Evolutionary conservation across 768 basidiomycete genomes (phyloP).

Genomic region (Inosperma sp.): DNA sequence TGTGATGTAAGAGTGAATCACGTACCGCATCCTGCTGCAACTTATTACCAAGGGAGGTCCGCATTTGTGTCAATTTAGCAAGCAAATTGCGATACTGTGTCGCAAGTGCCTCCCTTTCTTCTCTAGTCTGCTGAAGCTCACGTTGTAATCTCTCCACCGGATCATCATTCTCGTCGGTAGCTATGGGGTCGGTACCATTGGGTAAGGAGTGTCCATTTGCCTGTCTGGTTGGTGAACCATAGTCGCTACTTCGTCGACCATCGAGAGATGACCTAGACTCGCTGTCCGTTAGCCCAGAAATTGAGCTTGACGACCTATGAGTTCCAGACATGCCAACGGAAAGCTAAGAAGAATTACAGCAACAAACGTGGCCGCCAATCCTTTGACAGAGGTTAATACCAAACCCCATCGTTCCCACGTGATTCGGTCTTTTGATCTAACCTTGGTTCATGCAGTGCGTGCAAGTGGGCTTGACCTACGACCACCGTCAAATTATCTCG

Average conservation of each 20-base stretch:
- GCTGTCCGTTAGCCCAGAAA: constrained; percentile 28
- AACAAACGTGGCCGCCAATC: too few relatives aligned
- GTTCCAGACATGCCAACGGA: constrained; percentile 15
- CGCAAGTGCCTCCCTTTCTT: constrained; percentile 86
- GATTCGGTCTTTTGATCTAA: background rate
- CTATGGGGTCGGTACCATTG: constrained; percentile 29
- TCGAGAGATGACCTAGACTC: constrained; percentile 42
- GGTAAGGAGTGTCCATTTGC: constrained; percentile 29
- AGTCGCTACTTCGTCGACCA: constrained; percentile 38
- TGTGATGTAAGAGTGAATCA: constrained; percentile 8
- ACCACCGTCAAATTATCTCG: constrained; percentile 6
- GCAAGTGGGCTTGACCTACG: constrained; percentile 3
- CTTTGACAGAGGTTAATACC: too few relatives aligned
- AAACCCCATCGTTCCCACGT: too few relatives aligned
- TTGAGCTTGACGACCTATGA: constrained; percentile 23
- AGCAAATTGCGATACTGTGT: constrained; percentile 83
- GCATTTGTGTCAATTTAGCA: constrained; percentile 88
- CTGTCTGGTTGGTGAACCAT: constrained; percentile 24
- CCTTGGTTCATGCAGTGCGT: background rate
- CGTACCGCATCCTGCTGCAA: constrained; percentile 92
- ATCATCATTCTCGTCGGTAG: constrained; percentile 43
- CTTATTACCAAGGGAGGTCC: constrained; percentile 89
- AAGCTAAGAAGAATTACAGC: background rate
- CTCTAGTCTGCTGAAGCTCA: constrained; percentile 68
- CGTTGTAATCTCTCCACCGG: constrained; percentile 58